Base-by-base conservation (phyloP, 441 rosid species). In the Melastoma candidum region DNA sequence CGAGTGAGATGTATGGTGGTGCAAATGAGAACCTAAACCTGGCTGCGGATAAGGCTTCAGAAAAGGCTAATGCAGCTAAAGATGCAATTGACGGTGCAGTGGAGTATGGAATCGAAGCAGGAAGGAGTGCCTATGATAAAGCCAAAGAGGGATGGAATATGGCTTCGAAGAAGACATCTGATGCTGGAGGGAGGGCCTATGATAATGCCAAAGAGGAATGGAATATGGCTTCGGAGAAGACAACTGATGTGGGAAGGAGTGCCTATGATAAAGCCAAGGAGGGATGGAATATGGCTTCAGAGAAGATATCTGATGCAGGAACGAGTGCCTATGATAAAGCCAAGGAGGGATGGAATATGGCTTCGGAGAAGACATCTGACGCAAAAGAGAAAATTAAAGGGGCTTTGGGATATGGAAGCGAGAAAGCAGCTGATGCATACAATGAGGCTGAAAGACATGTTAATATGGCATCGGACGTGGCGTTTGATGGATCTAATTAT, bases 391-490 rank as follows among this genome's bases (percentile, higher is more conserved):
- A 26, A 22, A 46, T 46, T 0, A 39, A 22, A 11, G 46, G 59
- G 27, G 50, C 59, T n/a, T 17, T 9, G 24, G 59, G 59, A 3
- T 14, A 41, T 56, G 50, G 49, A 12, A 46, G 29, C 17, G 48
- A 56, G 0, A 56, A 46, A 46, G 50, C 46, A 44, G 22, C 24
- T 8, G 4, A 46, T 56, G 43, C 49, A 26, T 56, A 56, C 10
- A 24, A 46, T 46, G 49, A 56, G 22, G 59, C 43, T 27, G 27
- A 46, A 46, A 51, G 59, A 26, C 63, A 48, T 9, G 25, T 54
- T 56, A 51, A 58, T 9, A 39, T 0, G 51, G 72, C 57, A 13
- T 25, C 57, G 8, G 49, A 63, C 9, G n/a, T 47, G 26, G 68
- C 58, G 0, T 41, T 51, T 26, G 57, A 17, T 17, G 22, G 22